Evolutionary conservation across 495 filamentous ascomycete genomes (phyloP).

Genomic region (Immersiella caudata): DNA sequence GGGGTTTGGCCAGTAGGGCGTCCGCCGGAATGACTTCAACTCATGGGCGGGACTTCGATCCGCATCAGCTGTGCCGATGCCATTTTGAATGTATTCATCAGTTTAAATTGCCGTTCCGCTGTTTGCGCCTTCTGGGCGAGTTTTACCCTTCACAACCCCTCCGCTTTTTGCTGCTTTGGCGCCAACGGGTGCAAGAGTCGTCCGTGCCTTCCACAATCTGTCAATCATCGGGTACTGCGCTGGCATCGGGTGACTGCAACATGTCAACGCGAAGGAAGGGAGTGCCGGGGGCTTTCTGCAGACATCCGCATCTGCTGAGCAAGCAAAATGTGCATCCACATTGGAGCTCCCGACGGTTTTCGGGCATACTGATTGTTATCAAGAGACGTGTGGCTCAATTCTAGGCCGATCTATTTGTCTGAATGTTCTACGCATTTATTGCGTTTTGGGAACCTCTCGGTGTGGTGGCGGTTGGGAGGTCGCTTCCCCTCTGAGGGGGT

Average conservation of each 20-base stretch:
- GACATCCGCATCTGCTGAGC: slow-evolving; percentile 1
- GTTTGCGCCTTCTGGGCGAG: not conserved
- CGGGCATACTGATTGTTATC: not conserved
- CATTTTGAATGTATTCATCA: not conserved
- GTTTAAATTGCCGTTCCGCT: not conserved
- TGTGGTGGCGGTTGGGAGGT: not conserved
- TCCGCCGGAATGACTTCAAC: not conserved
- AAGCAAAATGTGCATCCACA: not conserved
- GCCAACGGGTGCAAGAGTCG: not conserved
- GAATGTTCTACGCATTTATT: not conserved
- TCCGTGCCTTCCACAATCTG: not conserved
- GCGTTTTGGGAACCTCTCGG: not conserved
- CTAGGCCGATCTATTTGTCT: not conserved
- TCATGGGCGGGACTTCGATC: not conserved
- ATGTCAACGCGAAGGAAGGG: slow-evolving; percentile 6
- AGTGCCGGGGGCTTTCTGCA: not conserved
- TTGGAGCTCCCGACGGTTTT: not conserved
- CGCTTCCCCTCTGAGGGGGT: not conserved
- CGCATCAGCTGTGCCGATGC: not conserved
- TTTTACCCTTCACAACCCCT: not conserved
- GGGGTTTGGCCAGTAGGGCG: not conserved
- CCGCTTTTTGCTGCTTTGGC: not conserved
- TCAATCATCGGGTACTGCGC: slow-evolving; percentile 4
- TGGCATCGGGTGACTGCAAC: slow-evolving; percentile 15
- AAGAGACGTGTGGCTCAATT: not conserved